phyloP scores from a whole-genome alignment of 2,329 filamentous ascomycete genomes.

The Macroventuria anomochaeta region DNA sequence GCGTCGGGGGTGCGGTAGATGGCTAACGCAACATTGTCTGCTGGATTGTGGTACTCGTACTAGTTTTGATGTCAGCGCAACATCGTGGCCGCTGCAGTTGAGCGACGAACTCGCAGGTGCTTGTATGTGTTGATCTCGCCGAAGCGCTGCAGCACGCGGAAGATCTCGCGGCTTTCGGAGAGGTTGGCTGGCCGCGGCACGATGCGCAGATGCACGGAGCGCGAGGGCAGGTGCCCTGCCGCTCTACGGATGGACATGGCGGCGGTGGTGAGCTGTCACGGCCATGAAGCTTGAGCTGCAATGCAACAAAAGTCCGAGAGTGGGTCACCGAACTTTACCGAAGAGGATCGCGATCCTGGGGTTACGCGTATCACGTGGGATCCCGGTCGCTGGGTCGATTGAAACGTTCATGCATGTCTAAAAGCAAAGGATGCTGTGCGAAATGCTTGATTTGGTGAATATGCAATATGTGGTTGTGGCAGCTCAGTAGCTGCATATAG shows the following conservation, averaged over 20 bases:
- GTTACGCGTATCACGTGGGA: slow-evolving; percentile 26
- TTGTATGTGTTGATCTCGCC: slow-evolving; percentile 58
- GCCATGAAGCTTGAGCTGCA: background rate
- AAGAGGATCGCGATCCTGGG: slow-evolving; percentile 20
- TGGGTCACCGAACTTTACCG: slow-evolving; percentile 31
- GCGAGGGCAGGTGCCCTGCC: slow-evolving; percentile 40
- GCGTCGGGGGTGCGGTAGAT: slow-evolving; percentile 53
- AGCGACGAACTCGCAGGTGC: slow-evolving; percentile 48
- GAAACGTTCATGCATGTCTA: slow-evolving; percentile 2
- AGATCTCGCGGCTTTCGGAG: slow-evolving; percentile 57
- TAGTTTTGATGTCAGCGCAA: slow-evolving; percentile 21
- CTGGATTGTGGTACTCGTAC: slow-evolving; percentile 53
- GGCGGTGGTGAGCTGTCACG: slow-evolving; percentile 3
- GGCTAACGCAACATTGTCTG: slow-evolving; percentile 54
- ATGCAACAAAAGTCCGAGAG: slow-evolving; percentile 22
- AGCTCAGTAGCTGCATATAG: slow-evolving; percentile 22
- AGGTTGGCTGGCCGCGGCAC: slow-evolving; percentile 56
- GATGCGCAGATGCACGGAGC: slow-evolving; percentile 56
- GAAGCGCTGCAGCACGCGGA: slow-evolving; percentile 56
- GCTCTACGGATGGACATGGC: slow-evolving; percentile 41
- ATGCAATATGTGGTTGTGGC: slow-evolving; percentile 21
- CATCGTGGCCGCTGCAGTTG: background rate
- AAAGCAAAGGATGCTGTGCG: background rate
- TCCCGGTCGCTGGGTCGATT: slow-evolving; percentile 21
- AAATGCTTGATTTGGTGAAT: slow-evolving; percentile 11